Evolutionary conservation across 169 alveolate genomes (phyloP).

Genomic region (Cryptosporidium sp.): DNA sequence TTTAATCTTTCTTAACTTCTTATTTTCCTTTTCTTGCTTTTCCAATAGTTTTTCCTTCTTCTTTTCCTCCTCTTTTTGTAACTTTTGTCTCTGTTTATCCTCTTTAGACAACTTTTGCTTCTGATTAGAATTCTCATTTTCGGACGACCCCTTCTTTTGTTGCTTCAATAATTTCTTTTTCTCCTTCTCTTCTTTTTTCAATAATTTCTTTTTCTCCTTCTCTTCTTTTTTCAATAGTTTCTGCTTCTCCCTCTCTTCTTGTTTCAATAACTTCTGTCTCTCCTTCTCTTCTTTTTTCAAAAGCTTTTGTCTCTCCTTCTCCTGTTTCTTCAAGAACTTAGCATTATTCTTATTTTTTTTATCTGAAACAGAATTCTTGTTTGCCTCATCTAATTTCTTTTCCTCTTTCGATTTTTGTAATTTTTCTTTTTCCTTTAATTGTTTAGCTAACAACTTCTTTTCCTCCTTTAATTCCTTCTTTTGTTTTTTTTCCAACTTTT

Average conservation of each 20-base stretch:
- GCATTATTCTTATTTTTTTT: background rate
- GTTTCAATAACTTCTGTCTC: background rate
- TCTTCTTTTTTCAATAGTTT: background rate
- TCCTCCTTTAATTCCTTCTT: background rate
- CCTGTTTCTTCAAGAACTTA: background rate
- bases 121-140: background rate
- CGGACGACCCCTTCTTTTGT: background rate
- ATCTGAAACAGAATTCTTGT: background rate
- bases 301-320: background rate
- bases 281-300: background rate
- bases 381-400: background rate
- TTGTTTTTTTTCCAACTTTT: background rate
- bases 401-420: background rate
- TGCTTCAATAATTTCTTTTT: background rate
- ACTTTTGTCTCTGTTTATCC: background rate
- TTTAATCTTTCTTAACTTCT: background rate
- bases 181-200: background rate
- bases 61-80: background rate
- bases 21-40: background rate
- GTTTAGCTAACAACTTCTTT: background rate
- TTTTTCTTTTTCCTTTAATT: background rate
- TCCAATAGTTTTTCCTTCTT: background rate
- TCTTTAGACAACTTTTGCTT: background rate
- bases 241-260: background rate
- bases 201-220: background rate